These are phyloP conservation scores for Yamadazyma tumulicola DNA, from an alignment of 805 yeast species.

Conservation along the genomic window DNA sequence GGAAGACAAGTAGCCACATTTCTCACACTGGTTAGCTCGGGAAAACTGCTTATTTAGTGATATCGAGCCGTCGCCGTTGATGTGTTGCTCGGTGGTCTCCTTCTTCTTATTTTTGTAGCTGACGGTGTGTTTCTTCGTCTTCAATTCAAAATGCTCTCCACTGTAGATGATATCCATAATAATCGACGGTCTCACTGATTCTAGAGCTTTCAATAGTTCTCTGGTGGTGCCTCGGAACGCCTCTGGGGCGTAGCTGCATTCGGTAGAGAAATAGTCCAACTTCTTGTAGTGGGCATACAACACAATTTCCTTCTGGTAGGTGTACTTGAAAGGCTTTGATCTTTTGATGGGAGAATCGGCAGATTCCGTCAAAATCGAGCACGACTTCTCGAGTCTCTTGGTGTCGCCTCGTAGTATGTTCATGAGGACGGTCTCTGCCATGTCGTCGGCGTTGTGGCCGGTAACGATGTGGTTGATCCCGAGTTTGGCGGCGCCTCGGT, in stretches of 20 bases:
- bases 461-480: conserved; percentile 90
- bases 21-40: conserved; percentile 76
- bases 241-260: conserved; percentile 97
- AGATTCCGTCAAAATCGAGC: conserved; percentile 78
- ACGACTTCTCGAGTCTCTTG: conserved; percentile 84
- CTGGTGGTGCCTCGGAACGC: conserved; percentile 98
- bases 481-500: conserved; percentile 87
- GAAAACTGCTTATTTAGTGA: conserved; percentile 37
- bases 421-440: conserved; percentile 98
- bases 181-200: conserved; percentile 86
- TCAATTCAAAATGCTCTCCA: conserved; percentile 79
- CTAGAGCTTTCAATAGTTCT: conserved; percentile 83
- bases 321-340: conserved; percentile 92
- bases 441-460: conserved; percentile 98
- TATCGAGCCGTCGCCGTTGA: conserved; percentile 62
- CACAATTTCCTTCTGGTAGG: conserved; percentile 96
- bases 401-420: conserved; percentile 94
- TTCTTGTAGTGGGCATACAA: conserved; percentile 95
- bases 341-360: conserved; percentile 87
- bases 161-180: conserved; percentile 92
- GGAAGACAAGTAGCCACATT: conserved; percentile 89
- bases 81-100: conserved; percentile 40
- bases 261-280: conserved; percentile 93
- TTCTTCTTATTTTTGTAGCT: conserved; percentile 30
- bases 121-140: conserved; percentile 49